These are phyloP conservation scores for Ascochyta pisi DNA, from an alignment of 2,329 filamentous ascomycete genomes.

Conservation along the genomic window DNA sequence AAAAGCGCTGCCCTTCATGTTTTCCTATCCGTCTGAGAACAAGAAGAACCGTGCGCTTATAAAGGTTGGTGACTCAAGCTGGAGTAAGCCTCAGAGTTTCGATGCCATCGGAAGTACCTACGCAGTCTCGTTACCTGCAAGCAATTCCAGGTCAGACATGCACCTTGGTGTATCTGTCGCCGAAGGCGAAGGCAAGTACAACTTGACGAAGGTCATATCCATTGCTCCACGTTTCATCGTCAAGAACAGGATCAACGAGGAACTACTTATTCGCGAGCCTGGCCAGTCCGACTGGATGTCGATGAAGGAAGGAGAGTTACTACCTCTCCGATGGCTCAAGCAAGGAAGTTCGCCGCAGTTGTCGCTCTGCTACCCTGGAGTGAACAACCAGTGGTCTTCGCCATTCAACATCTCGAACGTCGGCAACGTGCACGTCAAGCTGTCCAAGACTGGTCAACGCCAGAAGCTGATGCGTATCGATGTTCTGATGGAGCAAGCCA, in stretches of 20 bases:
- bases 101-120: conserved; percentile 94
- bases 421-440: conserved; percentile 90
- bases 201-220: conserved; percentile 93
- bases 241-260: conserved; percentile 89
- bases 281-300: conserved; percentile 86
- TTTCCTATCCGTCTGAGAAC: conserved; percentile 88
- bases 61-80: conserved; percentile 86
- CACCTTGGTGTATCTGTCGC: conserved; percentile 89
- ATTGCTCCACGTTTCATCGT: conserved; percentile 91
- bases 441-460: conserved; percentile 86
- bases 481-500: conserved; percentile 89
- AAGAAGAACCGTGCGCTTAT: conserved; percentile 88
- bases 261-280: conserved; percentile 88
- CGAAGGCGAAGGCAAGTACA: conserved; percentile 96
- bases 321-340: conserved; percentile 89
- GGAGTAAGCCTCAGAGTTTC: conserved; percentile 98
- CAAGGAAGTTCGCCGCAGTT: conserved; percentile 85
- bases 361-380: conserved; percentile 88
- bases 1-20: conserved; percentile 93
- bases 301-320: conserved; percentile 76
- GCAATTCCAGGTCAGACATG: conserved; percentile 76
- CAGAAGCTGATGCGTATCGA: conserved; percentile 89
- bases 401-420: conserved; percentile 97
- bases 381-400: conserved; percentile 97
- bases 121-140: conserved; percentile 82